Evolutionary conservation across 1,284 basidiomycete species (phyloP).

Genomic region (Takashimella koratensis): DNA sequence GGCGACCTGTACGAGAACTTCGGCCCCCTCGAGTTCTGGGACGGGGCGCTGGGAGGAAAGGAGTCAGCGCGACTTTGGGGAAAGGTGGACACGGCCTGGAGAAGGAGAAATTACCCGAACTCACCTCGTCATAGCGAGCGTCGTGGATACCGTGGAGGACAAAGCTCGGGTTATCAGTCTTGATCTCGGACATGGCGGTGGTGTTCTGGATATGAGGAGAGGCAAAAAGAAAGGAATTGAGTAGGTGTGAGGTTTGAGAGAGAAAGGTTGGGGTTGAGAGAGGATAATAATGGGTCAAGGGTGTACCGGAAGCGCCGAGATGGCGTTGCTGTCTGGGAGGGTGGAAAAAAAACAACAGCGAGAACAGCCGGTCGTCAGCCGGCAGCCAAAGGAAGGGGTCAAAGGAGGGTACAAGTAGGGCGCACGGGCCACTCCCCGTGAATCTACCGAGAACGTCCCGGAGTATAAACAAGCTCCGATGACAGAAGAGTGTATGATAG

Average conservation of each 20-base stretch:
- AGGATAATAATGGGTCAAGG: too few relatives aligned
- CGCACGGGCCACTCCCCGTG: background rate
- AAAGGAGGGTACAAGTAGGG: too few relatives aligned
- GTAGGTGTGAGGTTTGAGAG: background rate
- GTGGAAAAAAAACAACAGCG: background rate
- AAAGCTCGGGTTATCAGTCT: slow-evolving; percentile 45
- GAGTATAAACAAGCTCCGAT: background rate
- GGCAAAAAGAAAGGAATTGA: background rate
- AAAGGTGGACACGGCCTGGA: background rate
- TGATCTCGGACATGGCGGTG: slow-evolving; percentile 12
- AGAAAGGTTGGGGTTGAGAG: slow-evolving; percentile 1
- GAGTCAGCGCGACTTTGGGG: background rate
- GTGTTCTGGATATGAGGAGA: background rate
- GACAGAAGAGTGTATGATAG: background rate
- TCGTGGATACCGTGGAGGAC: slow-evolving; percentile 47
- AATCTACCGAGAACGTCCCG: background rate
- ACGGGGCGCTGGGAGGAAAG: slow-evolving; percentile 58
- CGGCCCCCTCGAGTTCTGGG: slow-evolving; percentile 67
- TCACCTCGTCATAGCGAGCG: slow-evolving; percentile 50
- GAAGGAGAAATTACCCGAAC: slow-evolving; percentile 8
- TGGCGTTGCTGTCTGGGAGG: too few relatives aligned
- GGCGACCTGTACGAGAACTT: slow-evolving; percentile 84
- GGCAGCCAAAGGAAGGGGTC: too few relatives aligned
- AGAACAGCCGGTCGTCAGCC: background rate
- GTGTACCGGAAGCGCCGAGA: too few relatives aligned